Base-by-base conservation (phyloP, 768 basidiomycete species). In the Trametes meyenii region DNA sequence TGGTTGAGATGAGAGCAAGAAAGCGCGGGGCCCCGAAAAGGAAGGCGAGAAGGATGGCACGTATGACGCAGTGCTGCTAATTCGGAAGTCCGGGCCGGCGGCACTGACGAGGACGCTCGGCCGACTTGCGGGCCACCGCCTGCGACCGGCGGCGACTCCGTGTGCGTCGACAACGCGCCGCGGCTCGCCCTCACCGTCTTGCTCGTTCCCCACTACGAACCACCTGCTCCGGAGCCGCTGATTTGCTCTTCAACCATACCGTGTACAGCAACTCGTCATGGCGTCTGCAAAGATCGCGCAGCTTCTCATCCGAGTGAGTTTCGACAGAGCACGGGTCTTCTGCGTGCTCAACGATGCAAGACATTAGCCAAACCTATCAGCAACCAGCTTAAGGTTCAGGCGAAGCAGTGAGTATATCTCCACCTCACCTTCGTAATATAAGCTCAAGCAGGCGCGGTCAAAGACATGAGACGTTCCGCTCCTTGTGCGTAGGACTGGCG, bases 341-440 rank as follows among this genome's bases (percentile, higher is more conserved):
- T 24, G 24, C 55, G 64, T 62, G 53, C 62, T 39, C 48, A 64
- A 56, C 57, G 54, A 19, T 64, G 62, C 62, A 64, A 92, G 90
- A 93, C 90, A n/a, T 72, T 92, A 70, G 90, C 91, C 54, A 93
- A 92, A 75, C 91, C 92, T 52, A 90, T 93, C 65, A 86, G 87
- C 54, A 74, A 79, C 33, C 79, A 80, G 52, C 75, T 93, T 48
- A 92, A 86, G 74, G 78, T 78, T 50, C 90, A 91, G 71, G 91
- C 87, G 0, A 84, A 80, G 67, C 82, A 90, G 90, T 92, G 66
- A 65, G 85, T 77, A 7, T 36, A 44, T 13, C 29, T 38, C n/a
- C 19, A n/a, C 46, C 45, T 51, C 38, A 23, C 10, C n/a, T n/a
- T n/a, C n/a, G n/a, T 17, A 5, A 53, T 38, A 29, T 16, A 43